Conservation (phyloP, 441 rosid species). For the Aleurites moluccanus region DNA sequence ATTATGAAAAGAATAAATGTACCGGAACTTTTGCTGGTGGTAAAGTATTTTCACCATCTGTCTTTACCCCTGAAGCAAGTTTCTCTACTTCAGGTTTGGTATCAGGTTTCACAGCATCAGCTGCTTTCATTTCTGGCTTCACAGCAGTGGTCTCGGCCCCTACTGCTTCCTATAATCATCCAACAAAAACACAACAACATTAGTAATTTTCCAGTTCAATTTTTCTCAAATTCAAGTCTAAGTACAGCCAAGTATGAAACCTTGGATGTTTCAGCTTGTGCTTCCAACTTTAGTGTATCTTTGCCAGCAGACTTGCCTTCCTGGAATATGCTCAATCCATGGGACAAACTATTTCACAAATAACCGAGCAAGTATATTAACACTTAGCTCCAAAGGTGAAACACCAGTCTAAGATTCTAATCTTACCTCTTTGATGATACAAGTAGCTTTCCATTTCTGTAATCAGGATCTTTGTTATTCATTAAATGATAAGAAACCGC, state of each 20-base stretch:
- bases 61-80: conserved; percentile 38
- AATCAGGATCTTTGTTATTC: conserved; percentile 76
- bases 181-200: conserved; percentile 6
- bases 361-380: background rate
- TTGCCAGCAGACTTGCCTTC: conserved; percentile 58
- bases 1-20: conserved; percentile 14
- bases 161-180: conserved; percentile 35
- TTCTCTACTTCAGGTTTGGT: conserved; percentile 40
- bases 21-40: conserved; percentile 49
- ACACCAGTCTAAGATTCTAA: background rate
- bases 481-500: conserved; percentile 88
- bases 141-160: conserved; percentile 18
- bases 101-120: conserved; percentile 35
- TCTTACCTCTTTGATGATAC: conserved; percentile 75
- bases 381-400: background rate
- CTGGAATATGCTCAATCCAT: conserved; percentile 82
- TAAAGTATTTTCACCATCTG: conserved; percentile 37
- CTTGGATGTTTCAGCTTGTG: conserved; percentile 47
- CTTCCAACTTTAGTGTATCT: conserved; percentile 48
- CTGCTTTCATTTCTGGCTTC: conserved; percentile 37
- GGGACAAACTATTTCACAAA: conserved; percentile 72
- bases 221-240: background rate
- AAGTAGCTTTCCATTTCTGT: conserved; percentile 88
- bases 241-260: conserved; percentile 26
- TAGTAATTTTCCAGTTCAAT: background rate